Conservation (phyloP, 768 basidiomycete species). For the Podaxis sp. region DNA sequence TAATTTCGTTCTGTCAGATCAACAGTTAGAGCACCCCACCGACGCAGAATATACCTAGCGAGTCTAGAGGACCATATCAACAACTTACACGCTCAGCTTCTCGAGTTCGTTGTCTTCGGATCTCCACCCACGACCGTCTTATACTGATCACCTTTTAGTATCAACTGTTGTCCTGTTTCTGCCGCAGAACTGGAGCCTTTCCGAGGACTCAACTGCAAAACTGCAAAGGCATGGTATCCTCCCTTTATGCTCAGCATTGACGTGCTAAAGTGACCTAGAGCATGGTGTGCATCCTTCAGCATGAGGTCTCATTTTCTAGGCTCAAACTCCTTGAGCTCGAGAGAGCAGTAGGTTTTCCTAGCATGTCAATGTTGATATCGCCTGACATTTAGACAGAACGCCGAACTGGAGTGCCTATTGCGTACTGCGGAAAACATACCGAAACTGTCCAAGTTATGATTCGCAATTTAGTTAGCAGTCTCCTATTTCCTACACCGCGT, state of each 20-base stretch:
- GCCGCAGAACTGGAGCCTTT: constrained; percentile 55
- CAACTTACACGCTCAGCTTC: constrained; percentile 54
- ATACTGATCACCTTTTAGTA: constrained; percentile 17
- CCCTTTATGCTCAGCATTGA: neutral
- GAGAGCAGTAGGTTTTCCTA: constrained; percentile 47
- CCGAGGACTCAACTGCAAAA: constrained; percentile 71
- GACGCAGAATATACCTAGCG: constrained; percentile 67
- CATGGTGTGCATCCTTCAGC: constrained; percentile 68
- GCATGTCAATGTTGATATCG: neutral
- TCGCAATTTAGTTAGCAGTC: neutral
- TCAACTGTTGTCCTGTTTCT: constrained; percentile 53
- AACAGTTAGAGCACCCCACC: constrained; percentile 60
- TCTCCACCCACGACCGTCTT: neutral
- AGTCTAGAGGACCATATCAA: constrained; percentile 74
- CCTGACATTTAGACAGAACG: neutral
- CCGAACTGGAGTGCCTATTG: constrained; percentile 2
- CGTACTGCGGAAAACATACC: neutral
- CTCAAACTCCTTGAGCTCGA: constrained; percentile 66
- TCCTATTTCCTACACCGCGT: neutral
- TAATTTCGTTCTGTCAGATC: constrained; percentile 34
- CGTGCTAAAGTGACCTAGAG: constrained; percentile 37
- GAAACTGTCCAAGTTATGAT: neutral
- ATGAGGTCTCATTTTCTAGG: constrained; percentile 55
- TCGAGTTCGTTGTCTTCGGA: constrained; percentile 24
- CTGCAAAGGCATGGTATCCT: constrained; percentile 52